Conservation (phyloP, 176 grass and related monocot genomes). For the Ensete glaucum region DNA sequence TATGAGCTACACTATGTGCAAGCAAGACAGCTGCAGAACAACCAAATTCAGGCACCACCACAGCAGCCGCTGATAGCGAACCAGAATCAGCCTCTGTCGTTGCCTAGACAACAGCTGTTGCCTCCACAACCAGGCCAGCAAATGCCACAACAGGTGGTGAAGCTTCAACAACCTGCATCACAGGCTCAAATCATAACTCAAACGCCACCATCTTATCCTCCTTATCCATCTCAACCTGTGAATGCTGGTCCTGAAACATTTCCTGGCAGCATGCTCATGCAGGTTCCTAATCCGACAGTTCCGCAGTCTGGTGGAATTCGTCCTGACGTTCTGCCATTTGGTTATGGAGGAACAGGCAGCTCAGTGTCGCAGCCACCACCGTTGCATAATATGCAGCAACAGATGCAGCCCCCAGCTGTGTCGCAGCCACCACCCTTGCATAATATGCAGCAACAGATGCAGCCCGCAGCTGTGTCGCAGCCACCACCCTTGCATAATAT, state of each 20-base stretch:
- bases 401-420: slow-evolving; percentile 16
- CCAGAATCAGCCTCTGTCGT: slow-evolving; percentile 28
- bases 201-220: slow-evolving; percentile 48
- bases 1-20: slow-evolving; percentile 37
- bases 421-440: background rate
- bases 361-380: slow-evolving; percentile 37
- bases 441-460: slow-evolving; percentile 26
- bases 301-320: slow-evolving; percentile 43
- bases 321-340: slow-evolving; percentile 41
- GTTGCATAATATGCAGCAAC: background rate
- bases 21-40: slow-evolving; percentile 20
- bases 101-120: slow-evolving; percentile 55
- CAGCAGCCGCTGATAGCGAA: slow-evolving; percentile 3
- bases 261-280: slow-evolving; percentile 44
- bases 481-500: slow-evolving; percentile 16
- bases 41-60: slow-evolving; percentile 5
- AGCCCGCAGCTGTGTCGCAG: slow-evolving; percentile 1
- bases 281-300: slow-evolving; percentile 45
- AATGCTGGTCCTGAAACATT: slow-evolving; percentile 39
- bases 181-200: slow-evolving; percentile 47
- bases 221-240: slow-evolving; percentile 49
- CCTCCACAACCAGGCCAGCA: slow-evolving; percentile 38
- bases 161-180: slow-evolving; percentile 37
- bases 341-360: slow-evolving; percentile 45
- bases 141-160: slow-evolving; percentile 35